These are phyloP conservation scores for Mucor irregularis DNA, from an alignment of 371 early-diverging fungal species.

Conservation along the genomic window DNA sequence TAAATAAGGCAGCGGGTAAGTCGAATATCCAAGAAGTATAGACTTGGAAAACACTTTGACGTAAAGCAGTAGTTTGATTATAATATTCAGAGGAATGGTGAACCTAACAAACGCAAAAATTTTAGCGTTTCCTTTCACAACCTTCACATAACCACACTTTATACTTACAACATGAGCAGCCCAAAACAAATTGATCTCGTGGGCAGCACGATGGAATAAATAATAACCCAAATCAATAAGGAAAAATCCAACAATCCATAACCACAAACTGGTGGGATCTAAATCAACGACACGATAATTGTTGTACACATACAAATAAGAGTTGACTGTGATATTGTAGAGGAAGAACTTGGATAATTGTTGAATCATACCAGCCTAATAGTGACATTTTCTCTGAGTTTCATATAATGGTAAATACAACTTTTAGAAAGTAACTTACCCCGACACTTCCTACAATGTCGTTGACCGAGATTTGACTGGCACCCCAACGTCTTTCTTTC, in stretches of 20 bases:
- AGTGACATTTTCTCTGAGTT: background rate
- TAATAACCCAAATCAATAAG: slow-evolving; percentile 54
- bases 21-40: slow-evolving; percentile 43
- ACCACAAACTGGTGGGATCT: slow-evolving; percentile 37
- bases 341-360: slow-evolving; percentile 53
- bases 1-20: slow-evolving; percentile 38
- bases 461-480: slow-evolving; percentile 49
- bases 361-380: slow-evolving; percentile 51
- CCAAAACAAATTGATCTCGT: slow-evolving; percentile 60
- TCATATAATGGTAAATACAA: background rate
- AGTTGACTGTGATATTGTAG: slow-evolving; percentile 38
- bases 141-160: background rate
- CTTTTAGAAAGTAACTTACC: slow-evolving; percentile 6
- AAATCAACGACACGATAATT: slow-evolving; percentile 43
- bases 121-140: background rate
- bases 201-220: slow-evolving; percentile 58
- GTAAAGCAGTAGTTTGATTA: slow-evolving; percentile 55
- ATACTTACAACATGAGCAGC: slow-evolving; percentile 52
- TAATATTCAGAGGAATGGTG: slow-evolving; percentile 52
- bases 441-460: slow-evolving; percentile 49
- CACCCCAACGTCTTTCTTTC: slow-evolving; percentile 37
- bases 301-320: slow-evolving; percentile 52
- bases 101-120: slow-evolving; percentile 7
- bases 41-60: slow-evolving; percentile 50
- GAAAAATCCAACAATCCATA: slow-evolving; percentile 55